phyloP scores from a whole-genome alignment of 2,329 filamentous ascomycete genomes.

The Uncinocarpus reesii region DNA sequence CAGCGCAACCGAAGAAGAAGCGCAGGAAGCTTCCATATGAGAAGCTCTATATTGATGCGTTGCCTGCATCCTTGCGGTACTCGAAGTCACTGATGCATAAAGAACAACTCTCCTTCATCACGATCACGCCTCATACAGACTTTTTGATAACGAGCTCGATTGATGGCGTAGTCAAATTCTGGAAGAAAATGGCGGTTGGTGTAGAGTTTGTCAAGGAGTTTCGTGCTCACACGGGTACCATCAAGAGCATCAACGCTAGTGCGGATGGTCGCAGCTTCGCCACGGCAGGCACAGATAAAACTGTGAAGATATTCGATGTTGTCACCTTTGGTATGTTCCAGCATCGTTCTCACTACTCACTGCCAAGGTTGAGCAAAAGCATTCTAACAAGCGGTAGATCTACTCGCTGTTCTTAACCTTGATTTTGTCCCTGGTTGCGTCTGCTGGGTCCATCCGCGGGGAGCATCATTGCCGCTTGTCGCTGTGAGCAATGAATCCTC shows the following conservation, averaged over 20 bases:
- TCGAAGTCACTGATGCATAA: conserved; percentile 98
- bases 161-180: conserved; percentile 98
- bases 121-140: conserved; percentile 80
- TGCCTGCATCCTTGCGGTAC: conserved; percentile 72
- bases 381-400: conserved; percentile 41
- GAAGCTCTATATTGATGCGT: conserved; percentile 83
- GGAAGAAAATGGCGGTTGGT: conserved; percentile 85
- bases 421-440: conserved; percentile 65
- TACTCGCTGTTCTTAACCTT: conserved; percentile 71
- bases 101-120: conserved; percentile 80
- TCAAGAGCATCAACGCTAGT: conserved; percentile 73
- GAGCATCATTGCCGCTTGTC: conserved; percentile 75
- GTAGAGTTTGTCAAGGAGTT: conserved; percentile 99
- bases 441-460: conserved; percentile 84
- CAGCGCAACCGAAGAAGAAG: conserved; percentile 78
- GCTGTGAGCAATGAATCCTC: conserved; percentile 69
- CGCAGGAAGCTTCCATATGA: conserved; percentile 83
- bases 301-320: conserved; percentile 49
- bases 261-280: conserved; percentile 88
- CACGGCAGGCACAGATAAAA: conserved; percentile 56
- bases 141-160: conserved; percentile 90
- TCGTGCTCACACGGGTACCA: conserved; percentile 75
- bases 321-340: conserved; percentile 59
- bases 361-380: not conserved
- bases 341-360: not conserved